Base-by-base conservation (phyloP, 148 eudicot genomes). In the Dysphania ambrosioides region DNA sequence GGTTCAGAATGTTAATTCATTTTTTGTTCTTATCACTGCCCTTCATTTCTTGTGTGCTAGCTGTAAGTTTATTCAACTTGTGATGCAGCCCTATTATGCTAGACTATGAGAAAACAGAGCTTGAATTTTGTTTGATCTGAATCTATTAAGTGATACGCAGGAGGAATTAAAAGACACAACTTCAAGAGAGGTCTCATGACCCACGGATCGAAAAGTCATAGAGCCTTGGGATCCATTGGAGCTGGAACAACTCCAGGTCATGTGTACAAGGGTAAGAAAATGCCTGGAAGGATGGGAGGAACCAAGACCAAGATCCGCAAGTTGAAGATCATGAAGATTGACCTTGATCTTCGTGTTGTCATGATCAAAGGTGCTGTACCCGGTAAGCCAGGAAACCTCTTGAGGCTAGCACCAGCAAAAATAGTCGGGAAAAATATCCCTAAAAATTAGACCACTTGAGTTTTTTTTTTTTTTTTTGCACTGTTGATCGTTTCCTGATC, bases 231-330 rank as follows among this genome's bases (percentile, higher is more conserved):
- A 41, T 96, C 99, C 23, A 92, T 96, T 72, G 99, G 97, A 73
- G 99, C 99, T 2, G 99, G 99, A 58, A 96, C 99, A 18, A 96
- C 99, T 10, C 99, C 99, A 1, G 99, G 99, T 0, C 90, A 86
- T 24, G 99, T 96, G 0, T 96, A 89, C 87, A 75, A 75, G 62
- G 99, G 99, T 27, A 92, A 96, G 87, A 96, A 96, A 80, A 96
- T 96, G 99, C 97, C 99, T 3, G 99, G 99, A 72, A 81, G 97
- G 79, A 96, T 96, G 99, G 99, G 99, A 32, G 99, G 97, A 80
- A 89, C 97, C 4, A 89, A 83, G 24, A 86, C 78, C 23, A 96
- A 96, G 90, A 90, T 92, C 60, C 80, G 94, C 27, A 96, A 96
- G 72, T 81, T 96, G 55, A 90, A 84, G 84, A 87, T 96, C 60